Percentiles rank a stretch among this genome's conserved stretches.
phyloP scores from a whole-genome alignment of 352 stramenopile genomes.

The Hyaloperonospora arabidopsidis region DNA sequence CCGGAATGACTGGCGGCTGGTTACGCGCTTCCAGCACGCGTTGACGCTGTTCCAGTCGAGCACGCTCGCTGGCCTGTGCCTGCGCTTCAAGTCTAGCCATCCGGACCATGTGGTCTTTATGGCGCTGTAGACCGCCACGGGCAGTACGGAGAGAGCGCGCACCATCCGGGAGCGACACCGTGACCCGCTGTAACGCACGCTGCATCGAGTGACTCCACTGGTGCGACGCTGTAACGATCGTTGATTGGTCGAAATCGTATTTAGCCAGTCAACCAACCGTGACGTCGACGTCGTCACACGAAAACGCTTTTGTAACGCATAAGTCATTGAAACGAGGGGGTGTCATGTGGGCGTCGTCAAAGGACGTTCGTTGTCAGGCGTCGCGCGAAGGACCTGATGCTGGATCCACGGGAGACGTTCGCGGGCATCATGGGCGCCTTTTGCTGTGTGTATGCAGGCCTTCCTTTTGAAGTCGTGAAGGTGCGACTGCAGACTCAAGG shows the following conservation, averaged over 20 bases:
- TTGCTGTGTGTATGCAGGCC: conserved; percentile 75
- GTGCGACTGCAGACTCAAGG: conserved; percentile 77
- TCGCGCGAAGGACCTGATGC: conserved; percentile 23
- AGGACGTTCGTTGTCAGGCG: too few species aligned
- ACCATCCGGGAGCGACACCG: not conserved
- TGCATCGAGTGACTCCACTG: conserved; percentile 1
- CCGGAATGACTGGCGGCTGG: conserved; percentile 20
- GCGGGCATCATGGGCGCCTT: conserved; percentile 70
- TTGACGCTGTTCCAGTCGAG: conserved; percentile 13
- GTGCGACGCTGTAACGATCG: not conserved
- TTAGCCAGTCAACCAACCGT: not conserved
- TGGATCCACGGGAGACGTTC: conserved; percentile 70
- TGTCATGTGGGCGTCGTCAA: not conserved
- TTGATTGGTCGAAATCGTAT: not conserved
- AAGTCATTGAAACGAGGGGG: too few species aligned
- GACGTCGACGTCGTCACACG: conserved; percentile 7
- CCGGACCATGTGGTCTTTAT: conserved; percentile 21
- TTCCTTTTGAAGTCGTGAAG: conserved; percentile 87
- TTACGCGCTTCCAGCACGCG: conserved; percentile 21
- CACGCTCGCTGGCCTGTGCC: conserved; percentile 9
- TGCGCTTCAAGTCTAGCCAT: conserved; percentile 12
- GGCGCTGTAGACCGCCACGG: conserved; percentile 19
- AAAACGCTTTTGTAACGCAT: too few species aligned
- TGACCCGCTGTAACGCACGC: not conserved
- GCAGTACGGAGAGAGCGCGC: conserved; percentile 25